phyloP scores from a whole-genome alignment of 78 protist species.

The slime mould (Dictyostelium discoideum) region DNA sequence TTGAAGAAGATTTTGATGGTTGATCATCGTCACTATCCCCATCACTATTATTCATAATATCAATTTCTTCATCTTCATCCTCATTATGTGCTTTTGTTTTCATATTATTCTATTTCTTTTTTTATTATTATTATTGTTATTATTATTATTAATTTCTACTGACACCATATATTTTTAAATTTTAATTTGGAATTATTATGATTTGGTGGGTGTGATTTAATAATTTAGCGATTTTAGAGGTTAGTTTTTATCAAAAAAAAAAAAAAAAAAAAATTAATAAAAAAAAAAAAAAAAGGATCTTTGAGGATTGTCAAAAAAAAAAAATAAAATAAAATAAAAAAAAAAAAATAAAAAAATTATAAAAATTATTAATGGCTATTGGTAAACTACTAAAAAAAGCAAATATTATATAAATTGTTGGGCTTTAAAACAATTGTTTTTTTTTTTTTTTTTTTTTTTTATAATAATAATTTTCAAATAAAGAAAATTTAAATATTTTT shows the following conservation, averaged over 20 bases:
- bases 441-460: too few relatives aligned
- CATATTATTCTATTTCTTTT: background rate
- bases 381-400: background rate
- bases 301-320: background rate
- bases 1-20: background rate
- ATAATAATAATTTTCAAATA: background rate
- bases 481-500: too few relatives aligned
- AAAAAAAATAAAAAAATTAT: too few relatives aligned
- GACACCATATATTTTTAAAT: background rate
- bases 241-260: background rate
- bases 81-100: background rate
- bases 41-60: constrained; percentile 73
- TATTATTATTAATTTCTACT: background rate
- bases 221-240: background rate
- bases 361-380: background rate
- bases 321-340: too few relatives aligned
- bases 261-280: too few relatives aligned
- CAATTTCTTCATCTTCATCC: constrained; percentile 76
- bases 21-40: constrained; percentile 14
- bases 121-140: background rate
- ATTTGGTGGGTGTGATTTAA: too few relatives aligned
- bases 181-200: background rate
- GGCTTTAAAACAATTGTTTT: too few relatives aligned
- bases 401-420: too few relatives aligned
- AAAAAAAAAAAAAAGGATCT: too few relatives aligned